Evolutionary conservation across 2,329 filamentous ascomycete species (phyloP), one percentile per base, ranked within the genome.

Genomic region (Pseudopithomyces maydicus): DNA sequence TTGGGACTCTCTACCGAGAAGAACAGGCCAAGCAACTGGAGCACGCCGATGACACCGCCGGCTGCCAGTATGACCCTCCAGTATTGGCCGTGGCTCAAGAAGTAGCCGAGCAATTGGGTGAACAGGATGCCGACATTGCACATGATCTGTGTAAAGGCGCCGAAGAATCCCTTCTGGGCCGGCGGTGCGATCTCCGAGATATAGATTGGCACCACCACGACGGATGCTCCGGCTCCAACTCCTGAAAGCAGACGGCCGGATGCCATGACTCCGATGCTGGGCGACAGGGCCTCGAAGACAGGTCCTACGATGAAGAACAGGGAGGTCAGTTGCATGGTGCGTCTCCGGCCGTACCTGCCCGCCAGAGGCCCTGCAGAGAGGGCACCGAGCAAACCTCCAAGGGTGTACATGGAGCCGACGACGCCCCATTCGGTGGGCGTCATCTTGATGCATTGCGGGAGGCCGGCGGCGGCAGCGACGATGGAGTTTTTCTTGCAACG

Each of bases 191-290:
- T 85, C 76, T 99, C 95, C 44, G 92, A 93, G 65, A 99, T 92
- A 80, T 96, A 99, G 19, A 99, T 85, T 0, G 95, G 95, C 2
- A 96, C 92, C 35, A 97, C 91, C 19, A 99, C 95, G 2, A 95
- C 94, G 1, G 92, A 87, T 2, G 92, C 91, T 20, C 95, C 95
- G 6, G 92, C 92, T 6, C 91, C 93, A 1, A 96, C 73, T 11
- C 95, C 95, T 8, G 90, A 89, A 14, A 98, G 72, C 20, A 97
- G 80, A 20, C 95, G 85, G 5, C 94, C 95, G 15, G 90, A 60
- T 0, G 85, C 84, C 76, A 99, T 81, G 29, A 90, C 72, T 2
- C 82, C 76, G 17, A 96, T 88, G 38, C 83, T 86, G 2, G 82
- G 79, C 0, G 93, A 85, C 7, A 93, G 69, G 0, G 92, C 88